Evolutionary conservation across 1,284 basidiomycete genomes (phyloP), one percentile per base, ranked within the genome.

Genomic region (Ustilago lituana): DNA sequence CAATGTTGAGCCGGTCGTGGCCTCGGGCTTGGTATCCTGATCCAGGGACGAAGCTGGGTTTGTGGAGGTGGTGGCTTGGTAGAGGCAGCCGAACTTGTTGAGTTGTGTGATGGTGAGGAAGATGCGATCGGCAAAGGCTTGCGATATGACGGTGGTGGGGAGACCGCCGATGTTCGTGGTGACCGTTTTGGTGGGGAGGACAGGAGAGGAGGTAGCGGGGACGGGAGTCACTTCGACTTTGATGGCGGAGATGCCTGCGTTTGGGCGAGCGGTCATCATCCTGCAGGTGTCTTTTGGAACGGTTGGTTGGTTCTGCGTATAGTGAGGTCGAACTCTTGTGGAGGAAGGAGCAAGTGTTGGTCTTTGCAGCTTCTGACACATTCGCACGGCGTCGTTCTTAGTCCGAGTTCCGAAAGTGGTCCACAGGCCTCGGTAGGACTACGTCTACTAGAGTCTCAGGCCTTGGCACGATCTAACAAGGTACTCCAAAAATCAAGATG

Each of bases 101-200:
- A 76, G 54, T 40, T 78, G 74, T 0, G 71, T 76, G 41, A 76
- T 50, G 46, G 67, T 59, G 51, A 76, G 60, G 17, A 76, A 52
- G 38, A 73, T 57, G 0, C 71, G 66, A 48, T 78, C 74, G 27
- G 59, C 36, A 37, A 69, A 76, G 12, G 52, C 46, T 49, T 74
- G 67, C 1, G 48, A 15, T 26, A 76, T 55, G 29, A 76, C 45
- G 20, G 68, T 57, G 27, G 74, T 78, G 23, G 29, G 4, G 1
- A 35, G 27, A 14, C 50, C 58, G 5, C 17, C 19, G 20, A 74
- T 41, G 49, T 31, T 33, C 2, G 22, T 19, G 10, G 51, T 56
- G 17, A 29, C 12, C 4, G 52, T 62, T 15, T 19, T 5, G 11
- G 55, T 62, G 2, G 63, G 63, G 2, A 66, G 37, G 2, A 59